These are phyloP conservation scores for Calocybe gambosa DNA, from an alignment of 1,284 basidiomycete species.

Conservation along the genomic window DNA sequence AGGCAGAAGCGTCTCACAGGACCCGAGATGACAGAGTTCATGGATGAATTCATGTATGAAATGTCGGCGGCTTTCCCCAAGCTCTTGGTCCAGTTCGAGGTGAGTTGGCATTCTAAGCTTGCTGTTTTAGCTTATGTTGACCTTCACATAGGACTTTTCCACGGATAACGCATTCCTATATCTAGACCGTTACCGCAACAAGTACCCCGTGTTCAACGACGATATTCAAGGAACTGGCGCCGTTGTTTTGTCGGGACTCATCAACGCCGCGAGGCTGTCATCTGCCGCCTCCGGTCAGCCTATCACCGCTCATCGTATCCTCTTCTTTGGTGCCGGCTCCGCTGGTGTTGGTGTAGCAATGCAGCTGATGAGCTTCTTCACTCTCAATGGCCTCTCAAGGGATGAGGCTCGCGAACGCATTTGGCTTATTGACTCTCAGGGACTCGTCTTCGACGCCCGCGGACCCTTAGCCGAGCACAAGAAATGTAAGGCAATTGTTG, in stretches of 20 bases:
- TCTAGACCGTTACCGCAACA: constrained; percentile 67
- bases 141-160: constrained; percentile 64
- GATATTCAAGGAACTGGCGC: constrained; percentile 88
- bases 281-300: constrained; percentile 65
- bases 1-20: constrained; percentile 65
- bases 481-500: constrained; percentile 45
- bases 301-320: constrained; percentile 75
- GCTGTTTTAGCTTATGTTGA: constrained; percentile 7
- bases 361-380: constrained; percentile 89
- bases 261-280: constrained; percentile 81
- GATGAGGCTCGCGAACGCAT: constrained; percentile 77
- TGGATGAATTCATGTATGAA: constrained; percentile 91
- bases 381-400: constrained; percentile 65
- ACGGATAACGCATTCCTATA: constrained; percentile 85
- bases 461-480: constrained; percentile 80
- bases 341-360: constrained; percentile 87
- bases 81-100: constrained; percentile 88
- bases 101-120: constrained; percentile 17
- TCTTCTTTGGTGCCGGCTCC: constrained; percentile 89
- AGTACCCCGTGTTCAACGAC: constrained; percentile 86
- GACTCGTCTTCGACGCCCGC: constrained; percentile 70
- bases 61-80: constrained; percentile 74
- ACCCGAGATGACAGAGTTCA: constrained; percentile 70
- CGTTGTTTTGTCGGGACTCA: constrained; percentile 87
- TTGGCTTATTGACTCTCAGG: constrained; percentile 85